These are phyloP conservation scores for Pseudoneurospora amorphoporcata DNA, from an alignment of 495 filamentous ascomycete genomes.

Conservation along the genomic window DNA sequence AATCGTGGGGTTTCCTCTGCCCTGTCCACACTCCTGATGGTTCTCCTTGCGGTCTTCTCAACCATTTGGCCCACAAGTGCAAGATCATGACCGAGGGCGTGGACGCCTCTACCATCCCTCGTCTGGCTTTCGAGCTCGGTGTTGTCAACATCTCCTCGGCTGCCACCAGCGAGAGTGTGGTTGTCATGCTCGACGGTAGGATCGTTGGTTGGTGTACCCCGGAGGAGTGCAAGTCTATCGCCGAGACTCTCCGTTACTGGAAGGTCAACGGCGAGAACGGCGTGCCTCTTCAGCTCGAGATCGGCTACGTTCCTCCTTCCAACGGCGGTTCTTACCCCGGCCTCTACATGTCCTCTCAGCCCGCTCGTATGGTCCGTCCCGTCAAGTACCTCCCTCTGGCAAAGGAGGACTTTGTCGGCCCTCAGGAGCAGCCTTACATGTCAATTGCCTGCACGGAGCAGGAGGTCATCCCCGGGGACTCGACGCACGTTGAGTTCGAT, in stretches of 20 bases:
- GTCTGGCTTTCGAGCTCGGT: constrained; percentile 65
- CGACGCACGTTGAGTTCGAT: constrained; percentile 88
- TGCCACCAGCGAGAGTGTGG: constrained; percentile 67
- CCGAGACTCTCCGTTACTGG: constrained; percentile 80
- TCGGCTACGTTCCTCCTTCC: constrained; percentile 81
- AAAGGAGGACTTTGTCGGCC: constrained; percentile 76
- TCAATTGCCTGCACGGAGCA: constrained; percentile 79
- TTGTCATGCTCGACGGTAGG: constrained; percentile 79
- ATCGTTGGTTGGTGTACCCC: constrained; percentile 87
- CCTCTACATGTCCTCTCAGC: constrained; percentile 80
- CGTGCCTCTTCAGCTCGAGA: constrained; percentile 77
- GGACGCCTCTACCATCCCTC: constrained; percentile 62
- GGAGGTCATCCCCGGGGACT: constrained; percentile 76
- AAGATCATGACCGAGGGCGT: constrained; percentile 64
- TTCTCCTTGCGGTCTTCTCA: constrained; percentile 84
- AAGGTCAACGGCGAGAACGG: constrained; percentile 86
- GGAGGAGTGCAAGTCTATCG: constrained; percentile 63
- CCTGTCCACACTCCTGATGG: constrained; percentile 98
- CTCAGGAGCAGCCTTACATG: constrained; percentile 97
- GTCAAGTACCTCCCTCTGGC: constrained; percentile 84
- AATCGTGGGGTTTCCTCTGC: constrained; percentile 96
- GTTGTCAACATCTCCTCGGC: constrained; percentile 61
- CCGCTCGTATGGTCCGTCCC: constrained; percentile 79
- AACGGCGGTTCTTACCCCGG: constrained; percentile 89
- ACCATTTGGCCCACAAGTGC: constrained; percentile 94